Conservation (phyloP, 140 eudicot genomes). For the Ambrosia hybrid region DNA sequence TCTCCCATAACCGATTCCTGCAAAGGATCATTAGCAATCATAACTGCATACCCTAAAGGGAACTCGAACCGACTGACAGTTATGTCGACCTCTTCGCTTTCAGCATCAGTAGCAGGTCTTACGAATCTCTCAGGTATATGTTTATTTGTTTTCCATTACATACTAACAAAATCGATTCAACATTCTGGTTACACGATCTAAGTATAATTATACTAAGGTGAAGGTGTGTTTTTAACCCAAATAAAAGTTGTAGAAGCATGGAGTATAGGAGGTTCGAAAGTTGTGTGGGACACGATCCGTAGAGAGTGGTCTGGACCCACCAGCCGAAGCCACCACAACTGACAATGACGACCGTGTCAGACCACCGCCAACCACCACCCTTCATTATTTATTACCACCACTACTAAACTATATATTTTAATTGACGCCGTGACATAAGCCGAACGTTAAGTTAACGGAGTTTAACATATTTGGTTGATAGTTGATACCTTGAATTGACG, state of each 20-base stretch:
- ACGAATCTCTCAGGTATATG: too few species aligned
- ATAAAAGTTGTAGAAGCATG: neutral
- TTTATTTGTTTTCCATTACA: too few species aligned
- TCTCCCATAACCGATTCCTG: too few species aligned
- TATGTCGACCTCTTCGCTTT: too few species aligned
- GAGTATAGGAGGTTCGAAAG: conserved; percentile 26
- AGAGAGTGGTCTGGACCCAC: conserved; percentile 20
- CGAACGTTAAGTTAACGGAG: conserved; percentile 18
- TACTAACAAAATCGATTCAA: too few species aligned
- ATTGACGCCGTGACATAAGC: conserved; percentile 2
- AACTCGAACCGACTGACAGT: too few species aligned
- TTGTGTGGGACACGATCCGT: conserved; percentile 28
- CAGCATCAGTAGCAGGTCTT: too few species aligned
- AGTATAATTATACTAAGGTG: too few species aligned
- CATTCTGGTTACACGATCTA: too few species aligned
- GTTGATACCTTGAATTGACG: conserved; percentile 18
- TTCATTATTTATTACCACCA: conserved; percentile 4
- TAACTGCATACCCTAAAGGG: too few species aligned
- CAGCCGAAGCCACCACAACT: conserved; percentile 9
- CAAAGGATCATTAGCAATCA: too few species aligned
- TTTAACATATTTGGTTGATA: neutral
- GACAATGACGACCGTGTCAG: conserved; percentile 23
- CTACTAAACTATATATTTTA: neutral
- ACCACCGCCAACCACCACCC: conserved; percentile 11
- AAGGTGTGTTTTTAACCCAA: too few species aligned